These are phyloP conservation scores for Amylocarpus encephaloides DNA, from an alignment of 2,329 filamentous ascomycete species.

Conservation along the genomic window DNA sequence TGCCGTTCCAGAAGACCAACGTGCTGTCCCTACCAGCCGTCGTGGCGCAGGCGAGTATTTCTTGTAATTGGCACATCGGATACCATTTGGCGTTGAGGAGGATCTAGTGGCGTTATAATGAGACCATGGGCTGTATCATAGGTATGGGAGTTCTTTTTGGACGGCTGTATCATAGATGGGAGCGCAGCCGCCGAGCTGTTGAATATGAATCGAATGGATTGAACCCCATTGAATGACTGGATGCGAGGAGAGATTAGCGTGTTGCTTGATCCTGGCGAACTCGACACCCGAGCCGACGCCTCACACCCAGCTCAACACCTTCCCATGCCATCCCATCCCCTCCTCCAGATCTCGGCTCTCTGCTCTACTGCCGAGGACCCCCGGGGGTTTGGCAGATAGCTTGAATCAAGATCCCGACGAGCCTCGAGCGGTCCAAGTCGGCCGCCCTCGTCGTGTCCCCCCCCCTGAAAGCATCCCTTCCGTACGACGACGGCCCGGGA, in stretches of 20 bases:
- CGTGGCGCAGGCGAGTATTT: slow-evolving; percentile 66
- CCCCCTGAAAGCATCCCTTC: too few relatives aligned
- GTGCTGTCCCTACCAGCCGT: slow-evolving; percentile 69
- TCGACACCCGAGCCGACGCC: too few relatives aligned
- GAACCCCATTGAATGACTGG: background rate
- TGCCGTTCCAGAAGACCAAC: slow-evolving; percentile 78
- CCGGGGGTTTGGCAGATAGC: too few relatives aligned
- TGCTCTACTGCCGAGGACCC: too few relatives aligned
- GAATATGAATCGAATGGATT: background rate
- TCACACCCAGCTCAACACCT: too few relatives aligned
- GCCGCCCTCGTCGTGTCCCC: too few relatives aligned
- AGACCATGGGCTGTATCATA: background rate
- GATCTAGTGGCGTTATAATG: background rate
- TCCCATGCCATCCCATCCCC: too few relatives aligned
- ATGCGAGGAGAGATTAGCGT: background rate
- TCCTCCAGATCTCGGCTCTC: too few relatives aligned
- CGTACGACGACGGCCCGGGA: too few relatives aligned
- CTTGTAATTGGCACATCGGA: slow-evolving; percentile 34
- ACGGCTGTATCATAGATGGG: background rate
- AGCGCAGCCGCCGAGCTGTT: background rate
- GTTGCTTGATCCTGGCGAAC: too few relatives aligned
- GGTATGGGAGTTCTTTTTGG: background rate
- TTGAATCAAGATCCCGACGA: too few relatives aligned
- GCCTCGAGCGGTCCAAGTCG: too few relatives aligned
- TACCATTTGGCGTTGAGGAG: background rate